Evolutionary conservation across 768 basidiomycete genomes (phyloP), one percentile per base, ranked within the genome.

Genomic region (Phanerochaete carnosa): DNA sequence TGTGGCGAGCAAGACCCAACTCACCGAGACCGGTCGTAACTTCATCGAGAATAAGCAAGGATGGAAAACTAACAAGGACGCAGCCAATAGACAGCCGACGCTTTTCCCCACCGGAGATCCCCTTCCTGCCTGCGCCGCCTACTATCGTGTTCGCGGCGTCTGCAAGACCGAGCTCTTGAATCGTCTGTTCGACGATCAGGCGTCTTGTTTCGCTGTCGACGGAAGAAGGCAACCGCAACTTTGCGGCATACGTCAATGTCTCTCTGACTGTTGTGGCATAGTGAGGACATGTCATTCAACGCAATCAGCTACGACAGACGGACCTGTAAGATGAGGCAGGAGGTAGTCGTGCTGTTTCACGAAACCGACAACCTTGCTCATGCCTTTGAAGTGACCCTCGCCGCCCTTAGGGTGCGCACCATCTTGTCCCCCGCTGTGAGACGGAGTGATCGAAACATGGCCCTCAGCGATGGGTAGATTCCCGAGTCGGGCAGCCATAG

Each of bases 81-180:
- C 76, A 77, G 3, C 79, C 81, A 49, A 81, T 79, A 1, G 74
- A 70, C 1, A 77, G 67, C n/a, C 74, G 73, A 19, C 64, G 53
- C 28, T 59, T 58, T 64, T 83, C 80, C 2, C 81, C 81, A 4
- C 81, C 81, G 6, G 76, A 78, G 60, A 81, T 79, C n/a, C 81
- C 81, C 53, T 79, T 79, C 26, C 74, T 55, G 11, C 60, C 65
- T 28, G 73, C 74, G 19, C 78, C 80, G 8, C 80, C 80, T 2
- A 82, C 76, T 8, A 78, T 65, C 3, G 76, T 78, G 32, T 80
- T 74, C 6, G 76, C 77, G 0, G 72, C 76, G 29, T 79, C 79
- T 5, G 68, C 62, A 19, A 82, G 65, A 0, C 80, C 79, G 2
- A 82, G 73, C 79, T 74, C 50, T 15, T 59, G 57, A 4, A 63